Percentiles rank a stretch among this genome's conserved stretches.
Conservation (phyloP, 2,329 filamentous ascomycete genomes). For the Stromatinia cepivora region DNA sequence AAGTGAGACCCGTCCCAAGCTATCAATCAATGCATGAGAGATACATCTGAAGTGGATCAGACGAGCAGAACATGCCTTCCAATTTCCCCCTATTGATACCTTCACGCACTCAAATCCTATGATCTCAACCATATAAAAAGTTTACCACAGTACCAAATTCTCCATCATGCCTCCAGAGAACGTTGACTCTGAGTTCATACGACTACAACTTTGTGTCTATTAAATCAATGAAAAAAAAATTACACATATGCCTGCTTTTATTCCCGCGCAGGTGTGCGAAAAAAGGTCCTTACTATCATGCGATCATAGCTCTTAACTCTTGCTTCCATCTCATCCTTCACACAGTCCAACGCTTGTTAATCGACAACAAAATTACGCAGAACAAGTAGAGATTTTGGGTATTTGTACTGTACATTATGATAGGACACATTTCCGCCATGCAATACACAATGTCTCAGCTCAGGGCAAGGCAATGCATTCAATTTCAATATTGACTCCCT, state of each 20-base stretch:
- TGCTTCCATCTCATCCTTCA: background rate
- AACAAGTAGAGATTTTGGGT: background rate
- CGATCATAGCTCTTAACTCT: background rate
- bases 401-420: background rate
- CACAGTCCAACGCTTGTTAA: background rate
- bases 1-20: background rate
- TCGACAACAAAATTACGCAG: background rate
- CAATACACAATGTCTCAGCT: background rate
- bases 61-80: background rate
- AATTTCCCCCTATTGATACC: background rate
- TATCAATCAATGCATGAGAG: background rate
- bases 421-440: background rate
- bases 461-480: conserved; percentile 73
- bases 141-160: background rate
- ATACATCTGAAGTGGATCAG: background rate
- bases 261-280: background rate
- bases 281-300: background rate
- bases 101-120: background rate
- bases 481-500: conserved; percentile 85
- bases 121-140: background rate
- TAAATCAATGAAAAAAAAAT: background rate
- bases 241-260: background rate
- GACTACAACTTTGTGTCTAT: background rate
- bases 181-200: background rate
- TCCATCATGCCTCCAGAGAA: background rate